phyloP scores from a whole-genome alignment of 1,284 basidiomycete genomes.

The Naganishia sp. region DNA sequence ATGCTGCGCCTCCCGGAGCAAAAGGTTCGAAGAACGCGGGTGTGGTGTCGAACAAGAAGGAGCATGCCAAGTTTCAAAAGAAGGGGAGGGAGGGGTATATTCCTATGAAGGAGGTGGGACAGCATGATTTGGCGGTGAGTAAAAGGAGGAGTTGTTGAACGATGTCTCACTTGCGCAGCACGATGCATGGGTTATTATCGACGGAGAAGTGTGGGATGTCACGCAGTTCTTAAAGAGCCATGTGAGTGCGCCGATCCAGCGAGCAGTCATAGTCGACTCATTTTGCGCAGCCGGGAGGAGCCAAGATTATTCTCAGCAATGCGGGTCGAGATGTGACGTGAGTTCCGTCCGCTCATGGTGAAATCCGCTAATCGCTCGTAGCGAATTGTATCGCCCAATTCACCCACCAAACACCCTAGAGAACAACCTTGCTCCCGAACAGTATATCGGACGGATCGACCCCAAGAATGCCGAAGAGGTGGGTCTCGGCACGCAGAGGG shows the following conservation, averaged over 20 bases:
- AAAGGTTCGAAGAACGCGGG: conserved; percentile 21
- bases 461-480: conserved; percentile 35
- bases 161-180: conserved; percentile 18
- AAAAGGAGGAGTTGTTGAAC: not conserved
- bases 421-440: conserved; percentile 55
- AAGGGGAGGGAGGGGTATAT: conserved; percentile 33
- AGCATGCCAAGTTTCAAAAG: conserved; percentile 8
- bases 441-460: conserved; percentile 68
- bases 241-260: conserved; percentile 11
- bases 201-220: conserved; percentile 55
- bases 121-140: conserved; percentile 36
- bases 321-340: conserved; percentile 60
- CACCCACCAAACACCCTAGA: conserved; percentile 47
- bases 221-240: conserved; percentile 69
- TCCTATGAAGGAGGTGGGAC: conserved; percentile 37
- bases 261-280: not conserved
- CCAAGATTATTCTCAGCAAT: conserved; percentile 56
- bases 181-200: conserved; percentile 42
- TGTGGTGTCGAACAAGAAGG: conserved; percentile 13
- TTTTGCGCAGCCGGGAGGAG: conserved; percentile 54
- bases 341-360: conserved; percentile 32
- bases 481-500: conserved; percentile 47
- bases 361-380: conserved; percentile 1
- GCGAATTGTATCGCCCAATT: conserved; percentile 40
- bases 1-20: conserved; percentile 22